Conservation (phyloP, 2,329 filamentous ascomycete species). For the Aureobasidium pullulans region DNA sequence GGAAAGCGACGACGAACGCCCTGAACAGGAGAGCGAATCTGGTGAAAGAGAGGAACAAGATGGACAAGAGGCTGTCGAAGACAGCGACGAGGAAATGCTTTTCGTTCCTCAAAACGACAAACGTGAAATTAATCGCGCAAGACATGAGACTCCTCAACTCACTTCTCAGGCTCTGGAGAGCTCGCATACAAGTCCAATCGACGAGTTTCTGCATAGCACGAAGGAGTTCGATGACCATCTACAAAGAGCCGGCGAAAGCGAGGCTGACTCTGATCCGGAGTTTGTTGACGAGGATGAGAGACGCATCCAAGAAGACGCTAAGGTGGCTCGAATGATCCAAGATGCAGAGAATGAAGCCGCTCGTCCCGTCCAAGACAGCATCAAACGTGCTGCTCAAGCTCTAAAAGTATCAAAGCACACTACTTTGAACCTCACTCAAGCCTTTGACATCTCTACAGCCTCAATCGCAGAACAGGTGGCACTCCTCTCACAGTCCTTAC, state of each 20-base stretch:
- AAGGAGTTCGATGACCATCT: background rate
- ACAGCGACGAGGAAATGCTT: background rate
- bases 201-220: background rate
- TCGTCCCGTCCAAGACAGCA: slow-evolving; percentile 35
- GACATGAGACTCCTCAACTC: slow-evolving; percentile 14
- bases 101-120: background rate
- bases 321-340: slow-evolving; percentile 37
- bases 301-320: slow-evolving; percentile 42
- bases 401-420: slow-evolving; percentile 54
- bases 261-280: slow-evolving; percentile 33
- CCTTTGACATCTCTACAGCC: slow-evolving; percentile 20
- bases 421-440: slow-evolving; percentile 47
- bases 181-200: background rate
- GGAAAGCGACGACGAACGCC: slow-evolving; percentile 18
- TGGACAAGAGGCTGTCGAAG: slow-evolving; percentile 19
- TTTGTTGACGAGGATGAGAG: slow-evolving; percentile 51
- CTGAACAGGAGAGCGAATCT: slow-evolving; percentile 27
- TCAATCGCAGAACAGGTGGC: slow-evolving; percentile 25
- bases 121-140: background rate
- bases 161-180: background rate
- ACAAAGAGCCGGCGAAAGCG: background rate
- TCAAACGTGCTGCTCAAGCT: slow-evolving; percentile 41
- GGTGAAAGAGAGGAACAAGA: slow-evolving; percentile 22
- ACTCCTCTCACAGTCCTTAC: background rate
- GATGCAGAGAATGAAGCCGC: slow-evolving; percentile 39